A percentile compares a stretch with the other conserved stretches of the same genome.
Conservation (phyloP, 2,329 filamentous ascomycete genomes). For the Dactylellina haptotyla region DNA sequence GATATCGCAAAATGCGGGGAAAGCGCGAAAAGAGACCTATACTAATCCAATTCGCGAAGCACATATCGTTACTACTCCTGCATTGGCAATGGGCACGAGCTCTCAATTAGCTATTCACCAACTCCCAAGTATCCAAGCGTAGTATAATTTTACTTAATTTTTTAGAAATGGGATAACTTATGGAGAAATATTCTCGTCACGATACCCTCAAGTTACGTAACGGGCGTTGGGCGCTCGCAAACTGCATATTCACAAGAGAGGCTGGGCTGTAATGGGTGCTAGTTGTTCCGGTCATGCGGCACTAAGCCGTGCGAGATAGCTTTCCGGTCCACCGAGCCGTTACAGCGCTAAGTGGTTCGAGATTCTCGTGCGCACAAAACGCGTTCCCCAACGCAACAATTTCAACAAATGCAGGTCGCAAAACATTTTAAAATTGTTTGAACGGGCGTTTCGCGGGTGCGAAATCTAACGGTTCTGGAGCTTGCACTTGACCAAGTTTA, state of each 20-base stretch:
- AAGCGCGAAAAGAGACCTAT: constrained; percentile 2
- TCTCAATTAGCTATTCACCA: neutral
- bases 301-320: constrained; percentile 10
- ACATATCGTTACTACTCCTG: neutral
- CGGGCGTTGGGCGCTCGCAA: neutral
- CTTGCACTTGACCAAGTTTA: neutral
- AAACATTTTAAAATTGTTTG: neutral
- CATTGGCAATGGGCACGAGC: neutral
- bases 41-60: neutral
- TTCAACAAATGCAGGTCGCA: constrained; percentile 1
- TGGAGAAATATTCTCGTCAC: constrained; percentile 1
- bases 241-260: neutral
- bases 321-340: constrained; percentile 50
- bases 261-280: constrained; percentile 13
- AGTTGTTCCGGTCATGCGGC: constrained; percentile 47
- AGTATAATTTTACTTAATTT: neutral
- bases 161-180: constrained; percentile 1
- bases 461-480: constrained; percentile 5
- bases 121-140: constrained; percentile 1
- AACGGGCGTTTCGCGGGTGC: neutral
- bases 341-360: constrained; percentile 28
- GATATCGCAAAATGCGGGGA: constrained; percentile 25
- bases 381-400: constrained; percentile 30
- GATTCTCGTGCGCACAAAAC: too few species aligned
- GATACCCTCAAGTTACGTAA: constrained; percentile 15